Evolutionary conservation across 1,284 basidiomycete species (phyloP), one percentile per base, ranked within the genome.

Genomic region (Apiotrichum siamense): DNA sequence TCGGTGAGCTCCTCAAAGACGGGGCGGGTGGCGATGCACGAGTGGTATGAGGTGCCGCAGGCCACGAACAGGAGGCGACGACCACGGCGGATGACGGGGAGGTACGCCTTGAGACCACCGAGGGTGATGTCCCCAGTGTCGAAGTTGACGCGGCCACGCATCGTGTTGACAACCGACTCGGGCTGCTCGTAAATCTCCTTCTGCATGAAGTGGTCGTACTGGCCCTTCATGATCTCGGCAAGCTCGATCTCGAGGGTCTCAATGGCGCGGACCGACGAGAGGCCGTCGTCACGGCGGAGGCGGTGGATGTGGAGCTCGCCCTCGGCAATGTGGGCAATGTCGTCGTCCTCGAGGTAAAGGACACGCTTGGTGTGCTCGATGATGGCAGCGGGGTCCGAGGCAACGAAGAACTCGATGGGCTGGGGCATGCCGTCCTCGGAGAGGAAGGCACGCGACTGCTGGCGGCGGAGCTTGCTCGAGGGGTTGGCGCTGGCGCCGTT

Each of bases 161-260:
- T 99, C 47, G 96, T 99, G 82, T 99, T 99, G 76, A 98, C 91
- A 62, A 98, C 96, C 42, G 92, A 97, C 72, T 99, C 96, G 55
- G 94, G 96, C 77, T 99, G 96, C 75, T 99, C 96, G 81, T 96
- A 98, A 69, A 99, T 98, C 77, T 99, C 96, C 80, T 99, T 98
- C 76, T 98, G 94, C 96, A 99, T 98, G 77, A 99, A 99, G 76
- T 96, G 93, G 73, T 94, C 90, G 73, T 97, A 98, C 74, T 92
- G 90, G 72, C 96, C 96, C 82, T 98, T 98, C 96, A 98, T 98
- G 79, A 99, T 98, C 66, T 96, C 96, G 32, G 94, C 96, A 44
- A 99, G 84, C 76, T 99, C 96, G 66, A 98, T 86, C 77, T 98
- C 96, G 67, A 99, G 85, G 17, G 93, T 97, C 79, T 98, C 96